Base-by-base conservation (phyloP, 352 stramenopile species). In the Globisporangium orthogonon region DNA sequence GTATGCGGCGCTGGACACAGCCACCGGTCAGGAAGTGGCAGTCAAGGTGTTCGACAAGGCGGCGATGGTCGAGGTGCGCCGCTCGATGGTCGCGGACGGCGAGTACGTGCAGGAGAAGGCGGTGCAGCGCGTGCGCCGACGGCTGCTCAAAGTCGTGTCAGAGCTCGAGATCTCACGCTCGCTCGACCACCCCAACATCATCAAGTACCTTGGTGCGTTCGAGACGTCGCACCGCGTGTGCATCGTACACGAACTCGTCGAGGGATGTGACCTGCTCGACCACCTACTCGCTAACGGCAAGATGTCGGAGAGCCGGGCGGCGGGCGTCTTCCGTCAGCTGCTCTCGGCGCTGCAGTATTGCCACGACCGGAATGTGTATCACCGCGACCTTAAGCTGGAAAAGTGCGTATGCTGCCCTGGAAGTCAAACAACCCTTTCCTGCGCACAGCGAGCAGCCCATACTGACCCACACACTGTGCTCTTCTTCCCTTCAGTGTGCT, bases 321-420 rank as follows among this genome's bases (percentile, higher is more conserved):
- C 74, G 45, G 57, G 70, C 18, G 75, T 91, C 11, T 86, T 89
- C 50, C 49, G 56, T 13, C 88, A 98, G 76, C 86, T 98, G 70
- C 75, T 98, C 46, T 91, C 82, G n/a, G 86, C 89, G 35, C 71
- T 98, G n/a, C 74, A 88, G 45, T 97, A 97, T 65, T 95, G 96
- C 61, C 92, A 98, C 66, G 79, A 73, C 2, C 65, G 76, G 52
- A 79, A 93, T 62, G 87, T 98, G 53, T 97, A 90, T 65, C 94
- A 98, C 73, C 89, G 94, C 49, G 94, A 98, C 65, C 73, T 98
- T 44, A 98, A 98, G 69, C 75, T 98, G 37, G 94, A 98, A 65
- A 98, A 98, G 70, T 97, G 63, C 52, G 69, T 70, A 17, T 23
- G 23, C 23, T 23, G 23, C 23, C 23, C 23, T 23, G 23, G 23